A percentile compares a stretch with the other conserved stretches of the same genome.
These are phyloP conservation scores for Ophiostoma tasmaniense DNA, from an alignment of 2,329 filamentous ascomycete species.

Conservation along the genomic window DNA sequence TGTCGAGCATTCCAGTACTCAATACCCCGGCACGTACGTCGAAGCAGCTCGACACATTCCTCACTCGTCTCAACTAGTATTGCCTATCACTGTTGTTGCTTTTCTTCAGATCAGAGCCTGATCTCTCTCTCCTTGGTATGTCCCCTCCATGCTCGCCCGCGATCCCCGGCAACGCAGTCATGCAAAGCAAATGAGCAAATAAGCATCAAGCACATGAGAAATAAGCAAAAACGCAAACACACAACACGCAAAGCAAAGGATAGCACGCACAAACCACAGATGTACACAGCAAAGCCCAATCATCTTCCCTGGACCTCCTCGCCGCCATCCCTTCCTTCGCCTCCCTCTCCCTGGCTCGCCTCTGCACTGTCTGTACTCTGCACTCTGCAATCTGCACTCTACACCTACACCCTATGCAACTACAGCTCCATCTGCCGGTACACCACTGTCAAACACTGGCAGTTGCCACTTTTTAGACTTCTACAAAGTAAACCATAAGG, in stretches of 20 bases:
- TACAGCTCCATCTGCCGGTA: neutral
- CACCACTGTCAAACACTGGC: neutral
- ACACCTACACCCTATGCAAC: neutral
- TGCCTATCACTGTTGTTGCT: neutral
- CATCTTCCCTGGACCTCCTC: neutral
- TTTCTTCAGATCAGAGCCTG: neutral
- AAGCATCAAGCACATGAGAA: neutral
- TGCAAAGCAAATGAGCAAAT: neutral
- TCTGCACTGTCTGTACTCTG: neutral
- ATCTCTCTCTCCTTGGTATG: conserved; percentile 8
- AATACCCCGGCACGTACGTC: neutral
- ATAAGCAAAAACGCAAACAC: neutral
- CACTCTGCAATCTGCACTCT: neutral
- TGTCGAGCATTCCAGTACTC: conserved; percentile 14
- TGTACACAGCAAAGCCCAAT: neutral
- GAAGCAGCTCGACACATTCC: conserved; percentile 12
- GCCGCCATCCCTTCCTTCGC: conserved; percentile 3
- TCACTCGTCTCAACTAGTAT: neutral
- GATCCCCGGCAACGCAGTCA: conserved; percentile 12
- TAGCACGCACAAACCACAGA: neutral
- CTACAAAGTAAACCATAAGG: conserved; percentile 6
- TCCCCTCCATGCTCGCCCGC: neutral
- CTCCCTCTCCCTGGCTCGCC: neutral
- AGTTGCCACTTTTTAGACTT: conserved; percentile 16
- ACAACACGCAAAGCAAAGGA: neutral